Evolutionary conservation across 495 filamentous ascomycete species (phyloP), one percentile per base, ranked within the genome.

Genomic region (Ascobolus immersus): DNA sequence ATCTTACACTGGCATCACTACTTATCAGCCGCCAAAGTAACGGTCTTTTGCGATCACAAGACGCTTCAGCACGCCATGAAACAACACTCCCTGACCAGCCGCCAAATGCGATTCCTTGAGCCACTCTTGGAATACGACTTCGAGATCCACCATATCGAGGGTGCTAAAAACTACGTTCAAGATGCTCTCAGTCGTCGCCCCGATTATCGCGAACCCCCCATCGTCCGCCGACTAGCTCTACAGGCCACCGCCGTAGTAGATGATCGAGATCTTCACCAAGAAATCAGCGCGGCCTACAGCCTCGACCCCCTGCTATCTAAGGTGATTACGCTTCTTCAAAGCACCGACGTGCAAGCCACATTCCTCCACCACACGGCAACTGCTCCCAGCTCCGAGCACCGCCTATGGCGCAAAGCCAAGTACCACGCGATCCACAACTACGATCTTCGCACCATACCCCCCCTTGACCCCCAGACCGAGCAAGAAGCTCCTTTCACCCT

Each of bases 1-100:
- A 25, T 36, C 1, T 14, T 17, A n/a, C 25, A 36, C 9, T 36
- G 34, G 34, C 6, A 18, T 2, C 30, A 36, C 14, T 36, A 36
- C 9, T 9, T 36, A 0, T 17, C 13, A 2, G 14, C 23, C 1
- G 0, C 12, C 7, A 13, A 36, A 9, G 13, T 24, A 17, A 31
- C 2, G 1, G 12, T 36, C 6, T 12, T 12, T 4, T 15, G 23
- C 0, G 25, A 36, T 31, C 13, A 36, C 8, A 10, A 13, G 4
- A 14, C 8, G 1, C 22, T 36, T 0, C 10, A 20, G 5, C n/a
- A 30, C n/a, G 3, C 30, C 1, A 3, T 36, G 3, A 31, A 9
- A 7, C 34, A 36, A 20, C 8, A 6, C 2, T 10, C 15, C 11
- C 14, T 36, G 17, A 19, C 2, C 10, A 12, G n/a, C 4, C 13